phyloP scores from a whole-genome alignment of 257 asterid genomes.

The Przewalskia tangutica region DNA sequence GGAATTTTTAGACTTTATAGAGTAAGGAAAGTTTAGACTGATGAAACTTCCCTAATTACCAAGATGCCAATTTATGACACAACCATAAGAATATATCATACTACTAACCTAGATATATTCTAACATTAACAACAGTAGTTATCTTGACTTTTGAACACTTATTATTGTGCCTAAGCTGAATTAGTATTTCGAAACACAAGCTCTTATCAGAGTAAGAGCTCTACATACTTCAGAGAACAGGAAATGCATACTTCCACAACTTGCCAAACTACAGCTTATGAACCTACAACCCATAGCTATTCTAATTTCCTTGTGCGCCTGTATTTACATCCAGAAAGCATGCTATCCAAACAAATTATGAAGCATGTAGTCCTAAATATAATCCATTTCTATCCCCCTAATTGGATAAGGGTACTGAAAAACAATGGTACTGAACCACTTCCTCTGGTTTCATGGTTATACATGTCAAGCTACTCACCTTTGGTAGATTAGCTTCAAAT shows the following conservation, averaged over 20 bases:
- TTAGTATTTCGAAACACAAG: not conserved
- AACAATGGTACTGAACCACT: not conserved
- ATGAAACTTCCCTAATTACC: not conserved
- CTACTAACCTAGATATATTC: not conserved
- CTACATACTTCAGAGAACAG: not conserved
- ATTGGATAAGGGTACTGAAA: not conserved
- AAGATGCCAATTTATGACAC: not conserved
- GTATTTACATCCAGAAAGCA: not conserved
- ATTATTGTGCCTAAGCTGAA: not conserved
- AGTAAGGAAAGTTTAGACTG: not conserved
- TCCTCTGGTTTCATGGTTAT: not conserved
- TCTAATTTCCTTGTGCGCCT: not conserved
- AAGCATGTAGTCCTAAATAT: not conserved
- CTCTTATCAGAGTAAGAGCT: not conserved
- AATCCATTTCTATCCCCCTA: not conserved
- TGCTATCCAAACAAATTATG: not conserved
- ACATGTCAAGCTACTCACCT: not conserved
- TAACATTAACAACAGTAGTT: not conserved
- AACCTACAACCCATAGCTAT: not conserved
- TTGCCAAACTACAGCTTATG: not conserved
- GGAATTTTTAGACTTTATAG: not conserved
- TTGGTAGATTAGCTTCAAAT: not conserved
- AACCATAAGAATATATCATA: not conserved
- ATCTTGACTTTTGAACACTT: not conserved
- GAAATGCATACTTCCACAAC: not conserved